Evolutionary conservation across 768 basidiomycete species (phyloP).

Genomic region (Austroboletus eburneus): DNA sequence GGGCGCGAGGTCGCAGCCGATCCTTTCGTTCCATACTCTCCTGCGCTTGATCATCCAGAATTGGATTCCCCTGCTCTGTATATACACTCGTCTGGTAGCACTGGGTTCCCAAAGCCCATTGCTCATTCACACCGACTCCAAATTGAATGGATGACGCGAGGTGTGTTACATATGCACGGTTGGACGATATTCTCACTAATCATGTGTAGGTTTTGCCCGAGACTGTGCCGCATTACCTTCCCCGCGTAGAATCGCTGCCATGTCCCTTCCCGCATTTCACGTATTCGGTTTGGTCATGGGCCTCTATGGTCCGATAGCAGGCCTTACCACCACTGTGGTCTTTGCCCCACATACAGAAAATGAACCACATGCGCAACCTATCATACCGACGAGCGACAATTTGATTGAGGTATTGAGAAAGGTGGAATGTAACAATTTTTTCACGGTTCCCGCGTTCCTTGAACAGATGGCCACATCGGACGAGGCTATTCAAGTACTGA

Average conservation of each 20-base stretch:
- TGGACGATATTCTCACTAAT: neutral
- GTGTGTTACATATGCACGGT: constrained; percentile 27
- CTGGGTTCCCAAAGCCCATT: constrained; percentile 47
- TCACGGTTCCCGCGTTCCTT: constrained; percentile 36
- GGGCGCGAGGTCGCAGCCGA: constrained; percentile 28
- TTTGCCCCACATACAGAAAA: constrained; percentile 26
- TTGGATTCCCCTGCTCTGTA: constrained; percentile 38
- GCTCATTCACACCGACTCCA: constrained; percentile 32
- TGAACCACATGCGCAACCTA: constrained; percentile 25
- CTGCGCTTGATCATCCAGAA: constrained; percentile 9
- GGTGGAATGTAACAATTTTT: constrained; percentile 26
- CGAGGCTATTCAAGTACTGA: constrained; percentile 20
- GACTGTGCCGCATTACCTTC: constrained; percentile 2
- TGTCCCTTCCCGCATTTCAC: constrained; percentile 29
- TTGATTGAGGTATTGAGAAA: constrained; percentile 32
- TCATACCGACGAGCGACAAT: constrained; percentile 37
- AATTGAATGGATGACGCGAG: constrained; percentile 31
- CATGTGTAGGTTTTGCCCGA: constrained; percentile 1
- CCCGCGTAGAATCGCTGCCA: constrained; percentile 17
- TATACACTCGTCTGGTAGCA: constrained; percentile 48
- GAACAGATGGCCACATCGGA: constrained; percentile 31
- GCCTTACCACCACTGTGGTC: constrained; percentile 15
- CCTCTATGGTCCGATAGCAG: constrained; percentile 19
- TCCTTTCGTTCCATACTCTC: constrained; percentile 18
- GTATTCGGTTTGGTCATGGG: constrained; percentile 12